Evolutionary conservation across 108 stramenopile genomes (phyloP).

Genomic region (Thalassiosira profunda): DNA sequence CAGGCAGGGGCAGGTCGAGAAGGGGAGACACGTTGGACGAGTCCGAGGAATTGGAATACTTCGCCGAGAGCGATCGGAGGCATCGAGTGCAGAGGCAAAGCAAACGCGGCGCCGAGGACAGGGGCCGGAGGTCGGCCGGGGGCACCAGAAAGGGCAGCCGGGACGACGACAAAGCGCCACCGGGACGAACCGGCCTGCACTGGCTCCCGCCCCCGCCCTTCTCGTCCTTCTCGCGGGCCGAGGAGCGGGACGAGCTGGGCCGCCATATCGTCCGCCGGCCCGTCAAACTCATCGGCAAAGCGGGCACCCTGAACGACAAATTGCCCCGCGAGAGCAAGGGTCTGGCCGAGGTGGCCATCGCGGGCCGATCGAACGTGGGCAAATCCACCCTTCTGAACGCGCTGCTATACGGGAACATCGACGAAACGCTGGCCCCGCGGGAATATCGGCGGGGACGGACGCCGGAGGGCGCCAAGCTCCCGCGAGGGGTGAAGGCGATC

Average conservation of each 20-base stretch:
- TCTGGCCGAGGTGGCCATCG: constrained; percentile 67
- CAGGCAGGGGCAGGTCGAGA: not conserved
- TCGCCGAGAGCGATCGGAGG: constrained; percentile 6
- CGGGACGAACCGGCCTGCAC: not conserved
- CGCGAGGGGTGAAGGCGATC: constrained; percentile 76
- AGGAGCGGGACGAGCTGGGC: constrained; percentile 1
- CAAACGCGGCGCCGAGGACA: not conserved
- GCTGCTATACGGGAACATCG: constrained; percentile 66
- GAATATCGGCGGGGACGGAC: constrained; percentile 33
- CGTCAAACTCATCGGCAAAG: constrained; percentile 58
- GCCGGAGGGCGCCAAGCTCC: constrained; percentile 55
- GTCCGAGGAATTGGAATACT: constrained; percentile 31
- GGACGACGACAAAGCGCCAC: not conserved
- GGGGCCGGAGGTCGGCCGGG: not conserved
- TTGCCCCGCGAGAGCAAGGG: constrained; percentile 45
- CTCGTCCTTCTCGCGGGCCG: constrained; percentile 18
- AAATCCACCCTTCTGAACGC: constrained; percentile 83
- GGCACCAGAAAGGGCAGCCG: not conserved
- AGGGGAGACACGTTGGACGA: constrained; percentile 26
- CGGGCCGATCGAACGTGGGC: constrained; percentile 86
- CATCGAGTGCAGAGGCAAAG: constrained; percentile 17
- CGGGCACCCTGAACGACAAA: constrained; percentile 45
- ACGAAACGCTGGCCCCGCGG: constrained; percentile 25
- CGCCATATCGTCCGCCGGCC: constrained; percentile 36
- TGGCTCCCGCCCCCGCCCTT: constrained; percentile 60